These are phyloP conservation scores for Candida buenavistaensis DNA, from an alignment of 1,139 yeast genomes.

Conservation along the genomic window DNA sequence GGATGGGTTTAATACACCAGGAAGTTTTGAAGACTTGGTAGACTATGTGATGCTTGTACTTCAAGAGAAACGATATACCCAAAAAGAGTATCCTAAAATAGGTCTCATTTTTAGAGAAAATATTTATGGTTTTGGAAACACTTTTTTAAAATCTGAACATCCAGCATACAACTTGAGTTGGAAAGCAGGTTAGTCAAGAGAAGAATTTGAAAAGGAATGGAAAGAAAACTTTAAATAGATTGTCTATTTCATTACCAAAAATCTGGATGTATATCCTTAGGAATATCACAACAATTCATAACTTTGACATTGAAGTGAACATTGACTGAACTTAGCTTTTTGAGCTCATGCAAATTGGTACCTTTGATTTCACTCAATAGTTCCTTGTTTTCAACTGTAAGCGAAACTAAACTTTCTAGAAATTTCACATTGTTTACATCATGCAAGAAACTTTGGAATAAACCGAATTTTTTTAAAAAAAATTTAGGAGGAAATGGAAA, in stretches of 20 bases:
- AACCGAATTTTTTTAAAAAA: too few species aligned
- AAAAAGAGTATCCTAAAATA: slow-evolving; percentile 25
- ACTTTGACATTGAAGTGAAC: too few species aligned
- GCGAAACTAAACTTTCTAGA: too few species aligned
- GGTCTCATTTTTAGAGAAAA: slow-evolving; percentile 21
- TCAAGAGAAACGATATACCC: slow-evolving; percentile 21
- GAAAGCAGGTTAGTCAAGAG: slow-evolving; percentile 33
- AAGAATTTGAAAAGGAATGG: slow-evolving; percentile 28
- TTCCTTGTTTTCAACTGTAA: too few species aligned
- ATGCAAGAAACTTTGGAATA: too few species aligned
- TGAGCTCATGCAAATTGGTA: too few species aligned
- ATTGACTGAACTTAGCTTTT: too few species aligned
- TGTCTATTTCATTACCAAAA: slow-evolving; percentile 1
- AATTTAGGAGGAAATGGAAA: too few species aligned
- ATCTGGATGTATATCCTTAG: too few species aligned
- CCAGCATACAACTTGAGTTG: slow-evolving; percentile 38
- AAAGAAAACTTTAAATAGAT: slow-evolving; percentile 4
- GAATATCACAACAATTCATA: too few species aligned
- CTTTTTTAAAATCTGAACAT: slow-evolving; percentile 21
- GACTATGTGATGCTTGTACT: slow-evolving; percentile 22
- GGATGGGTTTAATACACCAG: slow-evolving; percentile 26
- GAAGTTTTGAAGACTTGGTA: slow-evolving; percentile 24
- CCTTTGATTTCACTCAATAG: too few species aligned
- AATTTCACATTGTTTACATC: too few species aligned
- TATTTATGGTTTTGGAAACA: slow-evolving; percentile 19